phyloP scores from a whole-genome alignment of 2,329 filamentous ascomycete genomes.

The Dryadomyces sulphureus region DNA sequence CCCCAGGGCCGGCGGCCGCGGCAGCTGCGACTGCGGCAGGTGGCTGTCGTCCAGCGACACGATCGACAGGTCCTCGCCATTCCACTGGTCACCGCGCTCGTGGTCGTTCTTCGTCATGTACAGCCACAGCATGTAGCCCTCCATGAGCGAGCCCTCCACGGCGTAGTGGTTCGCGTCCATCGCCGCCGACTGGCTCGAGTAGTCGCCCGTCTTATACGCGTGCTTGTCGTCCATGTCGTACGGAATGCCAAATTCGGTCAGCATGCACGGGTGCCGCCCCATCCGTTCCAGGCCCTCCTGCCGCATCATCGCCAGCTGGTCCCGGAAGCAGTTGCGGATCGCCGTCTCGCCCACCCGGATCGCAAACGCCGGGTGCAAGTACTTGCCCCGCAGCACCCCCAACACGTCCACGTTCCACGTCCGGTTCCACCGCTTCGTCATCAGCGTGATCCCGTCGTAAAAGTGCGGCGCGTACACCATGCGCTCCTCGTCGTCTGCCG shows the following conservation, averaged over 20 bases:
- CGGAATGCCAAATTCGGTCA: slow-evolving; percentile 93
- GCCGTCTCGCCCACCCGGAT: slow-evolving; percentile 87
- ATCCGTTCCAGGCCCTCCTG: slow-evolving; percentile 80
- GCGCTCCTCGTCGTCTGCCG: slow-evolving; percentile 72
- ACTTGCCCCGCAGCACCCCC: slow-evolving; percentile 77
- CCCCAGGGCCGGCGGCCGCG: slow-evolving; percentile 29
- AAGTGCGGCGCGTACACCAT: slow-evolving; percentile 92
- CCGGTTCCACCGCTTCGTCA: slow-evolving; percentile 98
- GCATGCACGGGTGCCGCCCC: slow-evolving; percentile 75
- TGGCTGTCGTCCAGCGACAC: slow-evolving; percentile 68
- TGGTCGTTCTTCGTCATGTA: slow-evolving; percentile 81
- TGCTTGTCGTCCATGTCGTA: slow-evolving; percentile 98
- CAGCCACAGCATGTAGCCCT: slow-evolving; percentile 81
- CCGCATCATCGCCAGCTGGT: slow-evolving; percentile 70
- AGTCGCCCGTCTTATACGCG: slow-evolving; percentile 91
- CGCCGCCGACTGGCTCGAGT: slow-evolving; percentile 78
- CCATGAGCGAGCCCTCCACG: slow-evolving; percentile 67
- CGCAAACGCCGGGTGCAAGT: slow-evolving; percentile 77
- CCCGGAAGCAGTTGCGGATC: slow-evolving; percentile 82
- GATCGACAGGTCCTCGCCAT: slow-evolving; percentile 91
- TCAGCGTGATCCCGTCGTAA: slow-evolving; percentile 89
- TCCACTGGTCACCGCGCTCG: slow-evolving; percentile 85
- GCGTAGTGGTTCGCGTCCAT: slow-evolving; percentile 95
- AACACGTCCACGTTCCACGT: slow-evolving; percentile 95
- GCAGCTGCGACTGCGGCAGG: slow-evolving; percentile 36